phyloP scores from a whole-genome alignment of 2,329 filamentous ascomycete genomes.

The Talaromyces sp. region DNA sequence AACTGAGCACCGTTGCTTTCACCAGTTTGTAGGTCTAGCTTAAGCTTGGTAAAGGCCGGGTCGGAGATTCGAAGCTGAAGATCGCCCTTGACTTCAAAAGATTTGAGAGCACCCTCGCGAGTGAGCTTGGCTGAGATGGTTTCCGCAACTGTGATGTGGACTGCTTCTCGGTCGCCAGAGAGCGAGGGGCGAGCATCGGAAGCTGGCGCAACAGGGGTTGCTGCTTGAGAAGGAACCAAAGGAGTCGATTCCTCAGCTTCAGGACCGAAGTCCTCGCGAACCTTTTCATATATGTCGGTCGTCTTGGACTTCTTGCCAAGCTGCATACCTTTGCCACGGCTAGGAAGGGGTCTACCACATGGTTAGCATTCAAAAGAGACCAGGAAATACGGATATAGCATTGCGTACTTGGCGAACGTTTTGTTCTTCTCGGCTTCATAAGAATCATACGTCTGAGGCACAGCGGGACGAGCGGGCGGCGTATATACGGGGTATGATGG shows the following conservation, averaged over 20 bases:
- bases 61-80: constrained; percentile 87
- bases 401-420: constrained; percentile 66
- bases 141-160: constrained; percentile 84
- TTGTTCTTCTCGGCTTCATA: constrained; percentile 99
- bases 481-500: constrained; percentile 88
- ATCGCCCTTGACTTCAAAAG: constrained; percentile 85
- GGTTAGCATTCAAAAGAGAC: constrained; percentile 21
- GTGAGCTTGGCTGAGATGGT: constrained; percentile 85
- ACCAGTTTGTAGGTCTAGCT: constrained; percentile 71
- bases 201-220: constrained; percentile 46
- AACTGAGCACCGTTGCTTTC: constrained; percentile 83
- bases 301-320: constrained; percentile 98
- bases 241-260: constrained; percentile 71
- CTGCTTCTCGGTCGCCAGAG: constrained; percentile 71
- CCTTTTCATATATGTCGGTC: constrained; percentile 94
- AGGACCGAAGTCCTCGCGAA: constrained; percentile 83
- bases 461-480: constrained; percentile 66
- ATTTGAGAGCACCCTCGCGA: constrained; percentile 79
- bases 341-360: constrained; percentile 51
- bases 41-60: constrained; percentile 83
- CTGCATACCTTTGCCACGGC: constrained; percentile 97
- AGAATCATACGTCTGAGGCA: constrained; percentile 79
- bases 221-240: constrained; percentile 57
- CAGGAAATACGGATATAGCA: neutral
- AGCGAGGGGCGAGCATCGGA: constrained; percentile 57